phyloP scores from a whole-genome alignment of 352 stramenopile genomes.

The Phytophthora agathidicida region DNA sequence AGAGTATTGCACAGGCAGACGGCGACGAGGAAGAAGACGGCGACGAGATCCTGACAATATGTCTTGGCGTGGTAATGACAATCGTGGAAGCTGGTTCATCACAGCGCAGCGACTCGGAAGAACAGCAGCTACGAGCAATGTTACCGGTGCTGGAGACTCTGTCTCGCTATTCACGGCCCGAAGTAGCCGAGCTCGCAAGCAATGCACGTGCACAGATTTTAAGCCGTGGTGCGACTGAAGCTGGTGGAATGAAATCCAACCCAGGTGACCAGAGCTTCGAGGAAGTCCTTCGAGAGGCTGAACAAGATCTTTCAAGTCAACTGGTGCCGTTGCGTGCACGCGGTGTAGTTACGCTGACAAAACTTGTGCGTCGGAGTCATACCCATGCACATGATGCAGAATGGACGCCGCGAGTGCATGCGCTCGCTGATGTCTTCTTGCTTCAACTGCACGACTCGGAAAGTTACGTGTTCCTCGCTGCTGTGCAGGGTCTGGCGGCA shows the following conservation, averaged over 20 bases:
- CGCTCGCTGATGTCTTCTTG: conserved; percentile 66
- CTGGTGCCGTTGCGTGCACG: conserved; percentile 77
- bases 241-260: background rate
- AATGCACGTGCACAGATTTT: conserved; percentile 74
- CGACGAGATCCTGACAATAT: conserved; percentile 80
- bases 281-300: conserved; percentile 52
- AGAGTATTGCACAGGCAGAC: conserved; percentile 8
- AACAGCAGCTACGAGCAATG: conserved; percentile 63
- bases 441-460: conserved; percentile 68
- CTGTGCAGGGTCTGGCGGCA: conserved; percentile 72
- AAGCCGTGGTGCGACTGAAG: conserved; percentile 32
- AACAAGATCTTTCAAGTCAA: conserved; percentile 64
- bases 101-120: conserved; percentile 53
- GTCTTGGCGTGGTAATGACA: conserved; percentile 76
- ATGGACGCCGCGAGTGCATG: conserved; percentile 58
- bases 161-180: conserved; percentile 53
- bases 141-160: conserved; percentile 68
- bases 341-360: conserved; percentile 76
- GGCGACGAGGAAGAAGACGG: conserved; percentile 54
- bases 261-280: conserved; percentile 54
- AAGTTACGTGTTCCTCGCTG: conserved; percentile 88
- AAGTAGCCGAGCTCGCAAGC: conserved; percentile 77
- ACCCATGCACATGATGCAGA: conserved; percentile 38
- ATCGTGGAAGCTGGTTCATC: conserved; percentile 75
- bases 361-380: conserved; percentile 71